Evolutionary conservation across 2,329 filamentous ascomycete genomes (phyloP).

Genomic region (Ophiostoma australiae): DNA sequence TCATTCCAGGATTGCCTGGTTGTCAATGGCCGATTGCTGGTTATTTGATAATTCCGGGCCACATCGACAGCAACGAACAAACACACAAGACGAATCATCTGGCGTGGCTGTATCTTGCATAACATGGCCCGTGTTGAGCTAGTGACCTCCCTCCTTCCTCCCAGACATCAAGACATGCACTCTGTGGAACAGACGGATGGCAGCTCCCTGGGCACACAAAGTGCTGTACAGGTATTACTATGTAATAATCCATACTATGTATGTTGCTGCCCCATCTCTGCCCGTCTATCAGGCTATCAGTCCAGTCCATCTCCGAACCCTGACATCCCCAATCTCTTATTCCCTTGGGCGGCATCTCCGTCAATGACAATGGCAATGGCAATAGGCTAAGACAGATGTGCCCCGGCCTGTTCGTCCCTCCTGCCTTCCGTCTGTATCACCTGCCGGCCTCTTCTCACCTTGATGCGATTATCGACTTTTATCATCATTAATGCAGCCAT

Average conservation of each 20-base stretch:
- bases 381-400: not conserved
- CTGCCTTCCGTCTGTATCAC: not conserved
- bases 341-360: not conserved
- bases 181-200: not conserved
- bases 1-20: too few species aligned
- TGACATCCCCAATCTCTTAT: not conserved
- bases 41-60: too few species aligned
- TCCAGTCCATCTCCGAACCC: not conserved
- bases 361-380: not conserved
- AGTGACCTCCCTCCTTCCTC: not conserved
- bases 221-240: too few species aligned
- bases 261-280: not conserved
- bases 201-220: not conserved
- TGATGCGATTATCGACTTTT: not conserved
- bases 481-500: not conserved
- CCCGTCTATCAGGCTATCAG: not conserved
- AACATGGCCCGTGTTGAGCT: conserved; percentile 3
- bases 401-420: not conserved
- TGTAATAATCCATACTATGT: not conserved
- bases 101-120: conserved; percentile 4
- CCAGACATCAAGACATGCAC: conserved; percentile 1
- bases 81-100: not conserved
- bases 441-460: not conserved
- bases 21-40: too few species aligned
- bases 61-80: not conserved